phyloP scores from a whole-genome alignment of 2,329 filamentous ascomycete genomes.

The Paramyrothecium sp. region DNA sequence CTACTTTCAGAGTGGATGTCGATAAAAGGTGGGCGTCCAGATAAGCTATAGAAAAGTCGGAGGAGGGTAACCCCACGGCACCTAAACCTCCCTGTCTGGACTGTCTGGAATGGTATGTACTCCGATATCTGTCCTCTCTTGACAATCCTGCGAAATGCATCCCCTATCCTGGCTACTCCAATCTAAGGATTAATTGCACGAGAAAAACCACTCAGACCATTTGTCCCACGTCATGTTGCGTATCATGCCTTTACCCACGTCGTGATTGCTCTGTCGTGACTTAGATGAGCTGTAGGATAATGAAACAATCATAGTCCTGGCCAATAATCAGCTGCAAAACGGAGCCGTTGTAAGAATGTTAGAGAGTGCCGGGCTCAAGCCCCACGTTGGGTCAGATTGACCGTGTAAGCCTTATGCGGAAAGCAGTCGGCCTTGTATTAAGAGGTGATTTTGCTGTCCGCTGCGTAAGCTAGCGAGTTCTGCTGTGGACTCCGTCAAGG shows the following conservation, averaged over 20 bases:
- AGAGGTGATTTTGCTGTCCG: neutral
- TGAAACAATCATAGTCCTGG: neutral
- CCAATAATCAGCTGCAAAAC: neutral
- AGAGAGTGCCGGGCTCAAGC: neutral
- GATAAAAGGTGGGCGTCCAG: too few species aligned
- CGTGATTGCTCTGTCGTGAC: neutral
- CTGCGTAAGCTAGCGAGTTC: neutral
- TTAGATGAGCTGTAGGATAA: neutral
- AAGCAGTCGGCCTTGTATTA: neutral
- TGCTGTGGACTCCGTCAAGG: neutral
- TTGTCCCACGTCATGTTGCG: neutral
- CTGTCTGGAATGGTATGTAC: neutral
- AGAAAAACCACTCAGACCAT: neutral
- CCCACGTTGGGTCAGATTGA: neutral
- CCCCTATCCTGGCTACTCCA: neutral
- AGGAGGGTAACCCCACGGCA: neutral
- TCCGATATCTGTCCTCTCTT: neutral
- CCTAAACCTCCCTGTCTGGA: neutral
- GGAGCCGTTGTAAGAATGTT: neutral
- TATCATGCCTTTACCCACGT: neutral
- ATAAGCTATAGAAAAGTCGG: too few species aligned
- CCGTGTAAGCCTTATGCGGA: neutral
- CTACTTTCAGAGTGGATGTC: too few species aligned
- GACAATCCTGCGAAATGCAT: neutral
- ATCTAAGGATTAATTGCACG: neutral